These are phyloP conservation scores for Dendrocalamus sinicus DNA, from an alignment of 176 grass and related monocot genomes.

Conservation along the genomic window DNA sequence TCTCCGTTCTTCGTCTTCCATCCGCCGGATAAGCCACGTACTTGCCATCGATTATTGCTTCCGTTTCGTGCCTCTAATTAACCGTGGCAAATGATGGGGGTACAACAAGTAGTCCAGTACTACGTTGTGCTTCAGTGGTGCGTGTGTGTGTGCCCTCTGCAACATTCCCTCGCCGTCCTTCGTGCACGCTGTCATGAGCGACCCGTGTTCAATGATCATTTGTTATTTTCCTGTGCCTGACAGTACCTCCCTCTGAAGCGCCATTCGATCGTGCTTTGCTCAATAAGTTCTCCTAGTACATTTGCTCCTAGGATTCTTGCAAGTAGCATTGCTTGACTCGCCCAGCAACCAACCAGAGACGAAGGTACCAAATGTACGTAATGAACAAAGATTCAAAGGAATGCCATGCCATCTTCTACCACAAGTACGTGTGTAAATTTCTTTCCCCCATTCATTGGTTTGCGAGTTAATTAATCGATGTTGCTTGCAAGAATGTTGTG, in stretches of 20 bases:
- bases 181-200: constrained; percentile 23
- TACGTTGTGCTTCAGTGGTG: constrained; percentile 5
- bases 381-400: background rate
- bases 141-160: background rate
- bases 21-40: background rate
- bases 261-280: background rate
- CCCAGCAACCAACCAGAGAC: background rate
- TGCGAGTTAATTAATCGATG: background rate
- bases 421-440: background rate
- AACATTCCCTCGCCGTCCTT: background rate
- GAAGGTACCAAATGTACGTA: background rate
- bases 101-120: too few relatives aligned
- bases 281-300: background rate
- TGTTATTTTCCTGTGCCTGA: background rate
- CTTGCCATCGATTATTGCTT: background rate
- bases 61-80: background rate
- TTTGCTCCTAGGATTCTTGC: constrained; percentile 17
- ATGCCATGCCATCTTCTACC: background rate
- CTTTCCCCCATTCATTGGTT: background rate
- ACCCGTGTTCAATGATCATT: constrained; percentile 5
- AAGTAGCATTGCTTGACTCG: constrained; percentile 20
- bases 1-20: background rate
- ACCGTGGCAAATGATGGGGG: background rate
- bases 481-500: background rate
- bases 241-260: background rate